phyloP scores from a whole-genome alignment of 2,329 filamentous ascomycete species.

The Plectosphaerella cucumerina region DNA sequence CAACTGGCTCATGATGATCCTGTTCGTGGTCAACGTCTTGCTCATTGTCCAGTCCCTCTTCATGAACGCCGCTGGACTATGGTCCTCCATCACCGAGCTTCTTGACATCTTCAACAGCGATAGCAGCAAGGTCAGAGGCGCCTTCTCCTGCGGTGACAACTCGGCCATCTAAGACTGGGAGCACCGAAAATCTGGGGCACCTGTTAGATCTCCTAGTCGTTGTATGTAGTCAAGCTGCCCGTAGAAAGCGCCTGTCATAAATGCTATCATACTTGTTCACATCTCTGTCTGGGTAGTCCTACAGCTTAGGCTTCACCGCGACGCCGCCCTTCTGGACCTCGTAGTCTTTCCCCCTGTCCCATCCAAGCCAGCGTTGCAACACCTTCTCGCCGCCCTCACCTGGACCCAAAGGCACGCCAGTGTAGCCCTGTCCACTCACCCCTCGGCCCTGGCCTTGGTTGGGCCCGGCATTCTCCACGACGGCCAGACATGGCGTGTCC shows the following conservation, averaged over 20 bases:
- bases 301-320: slow-evolving; percentile 40
- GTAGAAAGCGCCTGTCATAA: not conserved
- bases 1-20: slow-evolving; percentile 20
- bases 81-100: slow-evolving; percentile 26
- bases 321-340: slow-evolving; percentile 60
- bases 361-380: slow-evolving; percentile 71
- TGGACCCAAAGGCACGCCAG: slow-evolving; percentile 51
- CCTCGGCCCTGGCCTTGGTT: slow-evolving; percentile 60
- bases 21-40: slow-evolving; percentile 23
- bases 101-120: slow-evolving; percentile 23
- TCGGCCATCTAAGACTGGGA: slow-evolving; percentile 23
- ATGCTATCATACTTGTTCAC: not conserved
- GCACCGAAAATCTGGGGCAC: not conserved
- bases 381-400: slow-evolving; percentile 70
- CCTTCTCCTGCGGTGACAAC: slow-evolving; percentile 29
- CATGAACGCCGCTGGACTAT: slow-evolving; percentile 29
- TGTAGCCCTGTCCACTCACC: slow-evolving; percentile 65
- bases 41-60: slow-evolving; percentile 27
- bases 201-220: no score
- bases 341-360: slow-evolving; percentile 69
- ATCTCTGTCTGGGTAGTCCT: not conserved
- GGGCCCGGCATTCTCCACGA: slow-evolving; percentile 40
- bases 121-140: slow-evolving; percentile 21
- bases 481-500: slow-evolving; percentile 63
- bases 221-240: not conserved